phyloP scores from a whole-genome alignment of 1,139 yeast genomes.

The Candida dubliniensis region DNA sequence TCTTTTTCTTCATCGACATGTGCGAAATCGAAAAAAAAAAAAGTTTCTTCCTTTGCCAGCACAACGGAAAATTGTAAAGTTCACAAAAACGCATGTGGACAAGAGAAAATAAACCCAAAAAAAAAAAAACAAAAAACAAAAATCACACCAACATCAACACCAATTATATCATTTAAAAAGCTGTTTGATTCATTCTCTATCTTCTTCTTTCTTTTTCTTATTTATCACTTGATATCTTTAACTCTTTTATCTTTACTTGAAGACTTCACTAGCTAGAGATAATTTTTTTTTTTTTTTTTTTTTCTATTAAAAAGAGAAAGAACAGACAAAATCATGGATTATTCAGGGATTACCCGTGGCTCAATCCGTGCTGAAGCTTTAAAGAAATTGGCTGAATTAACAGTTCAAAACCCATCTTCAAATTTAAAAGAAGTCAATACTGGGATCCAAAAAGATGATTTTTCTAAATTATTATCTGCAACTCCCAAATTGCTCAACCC shows the following conservation, averaged over 20 bases:
- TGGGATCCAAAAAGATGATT: conserved; percentile 22
- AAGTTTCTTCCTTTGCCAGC: too few relatives aligned
- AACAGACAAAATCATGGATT: conserved; percentile 32
- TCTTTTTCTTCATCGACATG: too few relatives aligned
- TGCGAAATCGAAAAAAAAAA: too few relatives aligned
- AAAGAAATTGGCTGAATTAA: conserved; percentile 37
- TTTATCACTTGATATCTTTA: neutral
- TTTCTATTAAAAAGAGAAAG: neutral
- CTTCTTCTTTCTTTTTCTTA: neutral
- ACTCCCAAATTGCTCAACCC: conserved; percentile 18
- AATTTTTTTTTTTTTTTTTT: neutral
- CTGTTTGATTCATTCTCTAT: neutral
- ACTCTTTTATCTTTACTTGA: neutral
- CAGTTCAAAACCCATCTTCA: conserved; percentile 25
- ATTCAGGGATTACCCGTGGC: conserved; percentile 38
- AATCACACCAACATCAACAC: neutral
- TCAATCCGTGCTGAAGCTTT: conserved; percentile 64
- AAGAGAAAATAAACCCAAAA: neutral
- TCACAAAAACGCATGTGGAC: too few relatives aligned
- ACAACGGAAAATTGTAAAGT: too few relatives aligned
- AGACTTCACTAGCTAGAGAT: neutral
- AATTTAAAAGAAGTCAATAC: conserved; percentile 17
- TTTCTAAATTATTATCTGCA: conserved; percentile 24
- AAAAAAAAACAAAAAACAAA: neutral
- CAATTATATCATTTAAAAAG: neutral